Base-by-base conservation (phyloP, 805 yeast species). In the Candida insectorum region DNA sequence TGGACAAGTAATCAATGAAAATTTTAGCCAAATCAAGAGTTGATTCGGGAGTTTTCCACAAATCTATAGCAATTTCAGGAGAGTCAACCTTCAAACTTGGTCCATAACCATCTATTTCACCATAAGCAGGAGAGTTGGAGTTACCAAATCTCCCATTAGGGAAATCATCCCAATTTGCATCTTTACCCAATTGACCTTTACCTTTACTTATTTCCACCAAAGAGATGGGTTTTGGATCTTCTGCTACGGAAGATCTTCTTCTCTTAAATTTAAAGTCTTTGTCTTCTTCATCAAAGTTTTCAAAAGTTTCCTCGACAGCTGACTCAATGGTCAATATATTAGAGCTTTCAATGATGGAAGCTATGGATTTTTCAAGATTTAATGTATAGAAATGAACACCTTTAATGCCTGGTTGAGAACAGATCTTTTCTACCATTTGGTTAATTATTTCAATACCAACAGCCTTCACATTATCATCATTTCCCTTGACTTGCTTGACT, bases 71-170 rank as follows among this genome's bases (percentile, higher is more conserved):
- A 49, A 71, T 76, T 23, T 73, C 69, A 9, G 79, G 72, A 6
- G 65, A 44, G 29, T 81, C 73, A 4, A 86, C 79, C 51, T 89
- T 89, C 49, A 93, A 73, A 2, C 84, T 77, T 0, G 97, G 96
- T 2, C 97, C 97, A 56, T 91, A 93, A 19, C 97, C 97, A 56
- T 89, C 97, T 48, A 91, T 86, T 62, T 91, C 97, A 67, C 97
- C 98, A 59, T 85, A 91, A 1, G 97, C 97, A 13, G 97, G 96
- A 21, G 96, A 86, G 49, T 93, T 71, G 0, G 96, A 85, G 61
- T 88, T 95, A 63, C 97, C 95, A 58, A 86, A 87, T 63, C 97
- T 74, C 54, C 97, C 96, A 59, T 89, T 87, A 17, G 96, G 93
- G 59, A 86, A 89, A 52, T 89, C 97, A 65, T 89, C 97, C 97